phyloP scores from a whole-genome alignment of 2,329 filamentous ascomycete genomes.

The Xylariales sp. region DNA sequence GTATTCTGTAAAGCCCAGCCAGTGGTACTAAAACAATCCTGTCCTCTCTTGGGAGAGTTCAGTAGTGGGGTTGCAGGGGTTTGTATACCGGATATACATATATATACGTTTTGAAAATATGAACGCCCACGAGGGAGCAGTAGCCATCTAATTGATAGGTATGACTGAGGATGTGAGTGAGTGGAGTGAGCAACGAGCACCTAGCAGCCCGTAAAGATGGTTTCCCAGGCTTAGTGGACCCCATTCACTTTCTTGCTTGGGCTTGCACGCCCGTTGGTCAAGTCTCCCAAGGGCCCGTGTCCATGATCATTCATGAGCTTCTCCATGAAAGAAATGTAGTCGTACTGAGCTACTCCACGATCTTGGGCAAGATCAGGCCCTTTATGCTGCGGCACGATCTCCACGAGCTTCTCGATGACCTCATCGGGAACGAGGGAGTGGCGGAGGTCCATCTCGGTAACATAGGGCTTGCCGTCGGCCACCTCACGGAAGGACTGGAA shows the following conservation, averaged over 20 bases:
- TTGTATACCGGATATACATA: no score
- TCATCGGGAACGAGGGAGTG: slow-evolving; percentile 96
- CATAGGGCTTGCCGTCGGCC: slow-evolving; percentile 96
- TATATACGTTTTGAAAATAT: no score
- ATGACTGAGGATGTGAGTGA: no score
- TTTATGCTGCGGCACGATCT: slow-evolving; percentile 78
- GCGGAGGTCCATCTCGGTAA: slow-evolving; percentile 93
- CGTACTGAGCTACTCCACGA: slow-evolving; percentile 79
- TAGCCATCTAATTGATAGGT: no score
- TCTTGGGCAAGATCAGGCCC: slow-evolving; percentile 86
- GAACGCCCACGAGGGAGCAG: no score
- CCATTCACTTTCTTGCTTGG: slow-evolving; percentile 22
- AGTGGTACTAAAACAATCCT: no score
- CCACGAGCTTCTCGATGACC: slow-evolving; percentile 86
- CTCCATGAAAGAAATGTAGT: slow-evolving; percentile 98
- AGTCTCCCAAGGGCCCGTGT: slow-evolving; percentile 16
- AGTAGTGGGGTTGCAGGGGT: no score
- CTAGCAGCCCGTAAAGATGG: no score
- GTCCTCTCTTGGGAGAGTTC: no score
- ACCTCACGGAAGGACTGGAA: slow-evolving; percentile 98
- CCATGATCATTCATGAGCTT: slow-evolving; percentile 53
- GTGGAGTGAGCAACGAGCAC: background rate
- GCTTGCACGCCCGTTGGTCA: slow-evolving; percentile 23
- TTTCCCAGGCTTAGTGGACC: slow-evolving; percentile 13
- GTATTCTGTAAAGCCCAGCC: no score